Conservation (phyloP, 2,329 filamentous ascomycete species). For the Drechmeria coniospora region DNA sequence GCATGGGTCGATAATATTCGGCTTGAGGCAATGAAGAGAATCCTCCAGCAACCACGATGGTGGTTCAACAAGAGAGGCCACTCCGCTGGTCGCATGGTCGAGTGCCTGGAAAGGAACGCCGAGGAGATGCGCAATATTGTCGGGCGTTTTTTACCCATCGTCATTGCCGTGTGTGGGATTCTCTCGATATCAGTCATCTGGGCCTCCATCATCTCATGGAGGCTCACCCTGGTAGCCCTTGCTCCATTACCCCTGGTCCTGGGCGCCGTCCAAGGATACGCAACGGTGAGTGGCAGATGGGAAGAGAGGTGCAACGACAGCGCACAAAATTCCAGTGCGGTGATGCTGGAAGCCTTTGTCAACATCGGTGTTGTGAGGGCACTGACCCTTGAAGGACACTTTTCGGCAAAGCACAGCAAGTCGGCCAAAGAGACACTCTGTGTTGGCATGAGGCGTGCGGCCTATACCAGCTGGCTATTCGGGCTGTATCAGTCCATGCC, state of each 20-base stretch:
- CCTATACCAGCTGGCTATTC: slow-evolving; percentile 54
- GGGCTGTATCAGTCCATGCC: slow-evolving; percentile 63
- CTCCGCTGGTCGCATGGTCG: slow-evolving; percentile 45
- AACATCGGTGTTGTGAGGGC: slow-evolving; percentile 68
- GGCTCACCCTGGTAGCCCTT: slow-evolving; percentile 63
- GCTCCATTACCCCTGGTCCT: slow-evolving; percentile 53
- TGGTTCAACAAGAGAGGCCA: slow-evolving; percentile 67
- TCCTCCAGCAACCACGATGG: slow-evolving; percentile 58
- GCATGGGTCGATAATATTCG: slow-evolving; percentile 64
- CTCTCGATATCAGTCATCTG: slow-evolving; percentile 54
- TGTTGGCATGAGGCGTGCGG: slow-evolving; percentile 49
- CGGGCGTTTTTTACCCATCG: slow-evolving; percentile 58
- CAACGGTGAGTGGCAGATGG: slow-evolving; percentile 52
- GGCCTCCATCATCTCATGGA: slow-evolving; percentile 64
- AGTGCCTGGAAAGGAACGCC: slow-evolving; percentile 63
- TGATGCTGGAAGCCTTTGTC: slow-evolving; percentile 56
- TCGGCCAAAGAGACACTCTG: slow-evolving; percentile 36
- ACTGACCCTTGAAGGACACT: slow-evolving; percentile 58
- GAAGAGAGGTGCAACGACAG: slow-evolving; percentile 52
- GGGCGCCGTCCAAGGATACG: slow-evolving; percentile 48
- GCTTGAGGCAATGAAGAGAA: slow-evolving; percentile 46
- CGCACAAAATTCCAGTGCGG: slow-evolving; percentile 38
- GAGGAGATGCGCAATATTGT: slow-evolving; percentile 80
- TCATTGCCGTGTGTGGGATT: slow-evolving; percentile 53
- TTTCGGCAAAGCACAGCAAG: slow-evolving; percentile 44